phyloP scores from a whole-genome alignment of 169 alveolate species.

The Eimeria nieschulzi region DNA sequence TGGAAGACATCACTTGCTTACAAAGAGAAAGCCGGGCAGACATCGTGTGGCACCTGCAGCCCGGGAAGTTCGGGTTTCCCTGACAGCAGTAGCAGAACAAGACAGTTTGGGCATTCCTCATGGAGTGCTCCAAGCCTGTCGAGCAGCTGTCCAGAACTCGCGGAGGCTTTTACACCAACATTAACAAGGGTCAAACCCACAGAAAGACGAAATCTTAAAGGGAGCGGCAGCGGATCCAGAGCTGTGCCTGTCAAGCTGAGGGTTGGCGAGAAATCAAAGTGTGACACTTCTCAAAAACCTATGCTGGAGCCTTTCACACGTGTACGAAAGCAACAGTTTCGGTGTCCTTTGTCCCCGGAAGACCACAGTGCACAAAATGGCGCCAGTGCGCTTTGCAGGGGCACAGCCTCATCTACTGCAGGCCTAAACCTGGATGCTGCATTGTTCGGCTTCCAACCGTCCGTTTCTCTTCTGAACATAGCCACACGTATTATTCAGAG shows the following conservation, averaged over 20 bases:
- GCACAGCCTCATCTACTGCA: background rate
- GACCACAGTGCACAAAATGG: too few species aligned
- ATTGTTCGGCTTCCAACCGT: background rate
- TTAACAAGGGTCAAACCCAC: too few species aligned
- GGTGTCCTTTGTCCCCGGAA: too few species aligned
- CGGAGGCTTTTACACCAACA: background rate
- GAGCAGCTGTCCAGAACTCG: background rate
- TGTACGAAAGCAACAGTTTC: too few species aligned
- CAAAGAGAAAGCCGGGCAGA: too few species aligned
- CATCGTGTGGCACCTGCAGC: too few species aligned
- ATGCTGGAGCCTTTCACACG: too few species aligned
- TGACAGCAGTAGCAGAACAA: too few species aligned
- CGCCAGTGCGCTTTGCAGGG: too few species aligned
- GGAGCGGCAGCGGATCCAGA: background rate
- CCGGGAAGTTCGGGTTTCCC: too few species aligned
- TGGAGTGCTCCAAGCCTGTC: background rate
- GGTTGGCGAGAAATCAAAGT: constrained; percentile 28
- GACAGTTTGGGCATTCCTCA: background rate
- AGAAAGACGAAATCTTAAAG: too few species aligned
- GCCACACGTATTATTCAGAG: constrained; percentile 53
- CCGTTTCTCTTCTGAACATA: constrained; percentile 15
- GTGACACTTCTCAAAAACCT: constrained; percentile 4
- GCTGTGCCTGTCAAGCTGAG: constrained; percentile 33
- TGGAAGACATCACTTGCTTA: background rate
- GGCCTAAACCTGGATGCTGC: background rate